Evolutionary conservation across 805 yeast species (phyloP), one percentile per base, ranked within the genome.

Genomic region (Torulaspora indica): DNA sequence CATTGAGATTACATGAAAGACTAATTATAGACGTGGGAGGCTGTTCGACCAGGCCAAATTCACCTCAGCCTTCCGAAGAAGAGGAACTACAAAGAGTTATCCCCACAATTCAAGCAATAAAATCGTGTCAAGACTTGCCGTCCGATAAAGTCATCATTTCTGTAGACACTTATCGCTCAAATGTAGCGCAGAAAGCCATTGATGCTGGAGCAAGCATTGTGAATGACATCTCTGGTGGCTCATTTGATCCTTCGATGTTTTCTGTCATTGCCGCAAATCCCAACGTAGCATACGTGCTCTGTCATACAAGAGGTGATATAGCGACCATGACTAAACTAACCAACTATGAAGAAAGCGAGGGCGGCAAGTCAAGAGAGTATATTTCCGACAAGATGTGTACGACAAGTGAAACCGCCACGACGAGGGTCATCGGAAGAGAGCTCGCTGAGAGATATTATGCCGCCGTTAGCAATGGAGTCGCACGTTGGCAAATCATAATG

Each of bases 21-120:
- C 39, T 65, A 8, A 85, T 93, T 24, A 72, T 93, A 30, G 98
- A 93, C 62, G 75, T 93, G 43, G 98, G 98, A 7, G 98, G 98
- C 1, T 86, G 88, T 45, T 87, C 96, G 1, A 93, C 98, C 0
- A 75, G 95, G 40, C 98, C 98, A 0, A 87, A 88, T 1, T 78
- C 95, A 1, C 56, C 52, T 0, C 86, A 78, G 43, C 81, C 84
- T 0, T 56, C 75, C 2, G 74, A 63, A 15, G 75, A 74, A n/a
- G 90, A 78, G 43, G 98, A 93, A 61, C 54, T 85, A 37, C 56
- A 55, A 2, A 67, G 98, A 34, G 83, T 90, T 0, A 61, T 86
- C 5, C 93, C 93, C 0, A 75, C 85, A 0, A 72, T 93, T 2
- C 60, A 73, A 47, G 78, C 78, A 0, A 75, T 89, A 15, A 75